Base-by-base conservation (phyloP, 345 rosid species). In the Triadica sebifera region DNA sequence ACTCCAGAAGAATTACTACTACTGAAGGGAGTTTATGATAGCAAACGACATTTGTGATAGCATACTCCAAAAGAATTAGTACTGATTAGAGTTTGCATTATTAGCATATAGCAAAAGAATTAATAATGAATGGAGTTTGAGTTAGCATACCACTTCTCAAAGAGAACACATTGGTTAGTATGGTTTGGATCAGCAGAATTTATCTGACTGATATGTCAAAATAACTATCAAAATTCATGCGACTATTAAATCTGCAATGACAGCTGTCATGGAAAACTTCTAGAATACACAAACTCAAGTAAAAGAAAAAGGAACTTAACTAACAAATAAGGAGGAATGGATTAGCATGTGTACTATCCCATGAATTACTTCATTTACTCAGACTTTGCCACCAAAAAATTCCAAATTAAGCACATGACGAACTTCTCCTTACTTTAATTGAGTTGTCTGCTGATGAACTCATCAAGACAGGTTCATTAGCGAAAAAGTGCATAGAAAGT, bases 371-470 rank as follows among this genome's bases (percentile, higher is more conserved):
- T 72, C 47, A 47, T 49, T 1, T 47, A 67, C 37, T 25, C 11
- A 13, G 5, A 43, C 6, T 38, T 8, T 56, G 41, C 17, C 17
- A 37, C 17, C 58, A 24, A 59, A 37, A n/a, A 9, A 15, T 20
- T 1, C 12, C 46, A 47, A 25, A 60, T 46, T 10, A 60, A 47
- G 39, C 60, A 46, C 1, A 25, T 29, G 19, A 34, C 12, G 12
- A 51, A 64, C 56, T 7, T 41, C 20, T 64, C 77, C 84, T 79
- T 85, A 95, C 99, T 81, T 95, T 95, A 56, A 95, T 78, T 29
- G 99, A 95, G 86, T 95, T 95, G 80, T 95, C 99, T n/a, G 88
- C 83, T 72, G 98, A 89, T 64, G 98, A 82, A 75, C 99, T 95
- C 93, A 95, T 88, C 56, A 95, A 84, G 76, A 95, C 98, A 75